Evolutionary conservation across 805 yeast genomes (phyloP), one percentile per base, ranked within the genome.

Genomic region (Suhomyces canberraensis): DNA sequence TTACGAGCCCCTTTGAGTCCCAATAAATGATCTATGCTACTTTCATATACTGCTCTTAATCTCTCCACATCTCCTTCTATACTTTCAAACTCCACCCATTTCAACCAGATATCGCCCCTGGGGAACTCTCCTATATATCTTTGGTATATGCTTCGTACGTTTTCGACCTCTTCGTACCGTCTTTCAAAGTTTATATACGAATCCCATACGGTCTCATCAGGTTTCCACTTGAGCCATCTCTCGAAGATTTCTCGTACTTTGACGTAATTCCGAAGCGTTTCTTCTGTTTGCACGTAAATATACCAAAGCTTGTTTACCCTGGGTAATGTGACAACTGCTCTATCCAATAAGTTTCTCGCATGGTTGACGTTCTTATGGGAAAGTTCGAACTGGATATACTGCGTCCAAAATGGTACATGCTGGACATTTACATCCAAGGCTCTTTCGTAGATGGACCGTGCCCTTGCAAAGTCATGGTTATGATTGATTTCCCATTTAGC

Each of bases 251-350:
- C 58, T 34, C 95, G 61, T 2, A 82, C 82, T 6, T 81, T 80
- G 4, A 64, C 55, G 27, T 76, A 61, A 51, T 87, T 79, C 26
- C 79, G 80, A 17, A 88, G 60, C 0, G 84, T 73, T 58, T 89
- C 97, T 58, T 89, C 97, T 13, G 90, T 74, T 31, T 83, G 80
- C 6, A 85, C 80, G 51, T 87, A 89, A 41, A 79, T 72, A 53
- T 76, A 85, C 97, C 98, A 91, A 15, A 91, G 61, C 55, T 90
- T 90, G 49, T 84, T 90, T 3, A 83, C 79, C 17, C 86, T 67
- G 0, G 98, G 98, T 17, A 90, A 63, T 0, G 78, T 58, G 2
- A 79, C 73, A 0, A 84, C 79, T 0, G 88, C 95, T 29, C 97
- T 65, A 35, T 88, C 89, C 20, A 91, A 64, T 18, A 93, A 50